Percentiles rank a stretch among this genome's conserved stretches.
Conservation (phyloP, 2,329 filamentous ascomycete species). For the Colletotrichum magnum region DNA sequence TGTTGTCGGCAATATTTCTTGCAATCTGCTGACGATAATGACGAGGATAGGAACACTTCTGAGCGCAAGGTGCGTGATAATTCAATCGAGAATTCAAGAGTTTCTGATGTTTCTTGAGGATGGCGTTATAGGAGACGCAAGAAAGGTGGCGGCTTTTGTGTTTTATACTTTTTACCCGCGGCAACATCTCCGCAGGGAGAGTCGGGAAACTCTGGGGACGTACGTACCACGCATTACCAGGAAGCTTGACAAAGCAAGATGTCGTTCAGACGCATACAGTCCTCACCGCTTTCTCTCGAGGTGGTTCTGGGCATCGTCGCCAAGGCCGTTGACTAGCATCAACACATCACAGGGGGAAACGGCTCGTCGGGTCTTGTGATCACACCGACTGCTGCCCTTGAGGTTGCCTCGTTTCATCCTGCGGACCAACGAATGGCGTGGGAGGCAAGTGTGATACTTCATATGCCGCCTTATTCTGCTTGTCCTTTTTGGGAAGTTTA, state of each 20-base stretch:
- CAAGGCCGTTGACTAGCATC: background rate
- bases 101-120: background rate
- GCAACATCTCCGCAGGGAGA: background rate
- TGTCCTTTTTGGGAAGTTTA: conserved; percentile 29
- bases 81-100: background rate
- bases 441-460: conserved; percentile 37
- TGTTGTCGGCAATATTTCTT: background rate
- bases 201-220: background rate
- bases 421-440: conserved; percentile 31
- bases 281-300: conserved; percentile 26
- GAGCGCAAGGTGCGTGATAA: background rate
- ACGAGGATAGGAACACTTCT: background rate
- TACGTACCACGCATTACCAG: background rate
- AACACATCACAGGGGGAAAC: conserved; percentile 18
- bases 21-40: too few species aligned
- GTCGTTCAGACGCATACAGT: background rate
- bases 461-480: conserved; percentile 37
- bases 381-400: background rate
- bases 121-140: background rate
- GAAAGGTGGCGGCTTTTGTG: background rate
- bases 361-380: conserved; percentile 29
- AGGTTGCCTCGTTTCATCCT: conserved; percentile 40
- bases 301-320: conserved; percentile 5
- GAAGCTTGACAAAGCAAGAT: background rate
- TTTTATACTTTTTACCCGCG: background rate